Evolutionary conservation across 805 yeast species (phyloP).

Genomic region (Ogataea allantospora): DNA sequence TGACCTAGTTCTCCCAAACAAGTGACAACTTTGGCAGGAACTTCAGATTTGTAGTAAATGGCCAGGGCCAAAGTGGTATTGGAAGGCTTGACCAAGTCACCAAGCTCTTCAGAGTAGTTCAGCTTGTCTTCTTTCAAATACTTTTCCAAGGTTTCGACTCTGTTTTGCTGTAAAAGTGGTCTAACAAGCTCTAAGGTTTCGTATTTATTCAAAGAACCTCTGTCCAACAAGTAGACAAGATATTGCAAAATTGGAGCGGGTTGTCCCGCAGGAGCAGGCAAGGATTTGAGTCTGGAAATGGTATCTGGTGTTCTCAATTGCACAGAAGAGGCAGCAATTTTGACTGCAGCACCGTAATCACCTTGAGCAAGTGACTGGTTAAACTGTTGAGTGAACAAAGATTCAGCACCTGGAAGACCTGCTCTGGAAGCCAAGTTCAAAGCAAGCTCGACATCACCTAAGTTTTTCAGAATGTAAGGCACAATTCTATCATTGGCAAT

Average conservation of each 20-base stretch:
- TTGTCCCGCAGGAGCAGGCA: constrained; percentile 91
- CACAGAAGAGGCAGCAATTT: constrained; percentile 93
- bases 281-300: constrained; percentile 83
- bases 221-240: constrained; percentile 85
- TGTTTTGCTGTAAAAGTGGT: constrained; percentile 93
- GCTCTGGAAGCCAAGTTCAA: constrained; percentile 89
- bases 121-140: constrained; percentile 95
- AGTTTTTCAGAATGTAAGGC: constrained; percentile 83
- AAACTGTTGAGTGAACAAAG: constrained; percentile 86
- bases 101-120: constrained; percentile 93
- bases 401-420: constrained; percentile 96
- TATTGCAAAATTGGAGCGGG: constrained; percentile 93
- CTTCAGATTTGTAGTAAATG: constrained; percentile 79
- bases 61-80: constrained; percentile 87
- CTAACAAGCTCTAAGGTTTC: constrained; percentile 94
- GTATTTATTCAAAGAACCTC: constrained; percentile 86
- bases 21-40: constrained; percentile 85
- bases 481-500: constrained; percentile 80
- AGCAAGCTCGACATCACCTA: constrained; percentile 85
- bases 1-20: constrained; percentile 94
- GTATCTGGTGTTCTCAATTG: constrained; percentile 93
- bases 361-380: constrained; percentile 80
- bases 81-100: constrained; percentile 89
- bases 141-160: constrained; percentile 90
- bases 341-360: constrained; percentile 89